phyloP scores from a whole-genome alignment of 148 eudicot species.

The Vaccinium darrowii region DNA sequence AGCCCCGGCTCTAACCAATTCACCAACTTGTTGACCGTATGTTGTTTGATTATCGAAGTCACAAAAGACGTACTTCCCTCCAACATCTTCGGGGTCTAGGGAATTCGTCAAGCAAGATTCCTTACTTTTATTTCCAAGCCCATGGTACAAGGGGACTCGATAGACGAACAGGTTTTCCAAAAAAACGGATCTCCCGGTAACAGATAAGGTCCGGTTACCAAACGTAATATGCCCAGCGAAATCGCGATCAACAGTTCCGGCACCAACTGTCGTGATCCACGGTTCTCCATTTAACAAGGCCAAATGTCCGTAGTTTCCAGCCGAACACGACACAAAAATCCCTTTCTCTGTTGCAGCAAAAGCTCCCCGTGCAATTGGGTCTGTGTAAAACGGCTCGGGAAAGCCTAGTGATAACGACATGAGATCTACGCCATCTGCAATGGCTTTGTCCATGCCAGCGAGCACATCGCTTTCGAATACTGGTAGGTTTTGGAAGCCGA shows the following conservation, averaged over 20 bases:
- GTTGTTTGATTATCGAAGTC: constrained; percentile 11
- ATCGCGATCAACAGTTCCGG: constrained; percentile 40
- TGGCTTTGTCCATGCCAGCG: constrained; percentile 37
- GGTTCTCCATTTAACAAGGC: constrained; percentile 31
- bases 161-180: constrained; percentile 20
- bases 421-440: constrained; percentile 45
- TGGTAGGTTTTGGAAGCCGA: constrained; percentile 26
- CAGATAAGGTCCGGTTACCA: constrained; percentile 7
- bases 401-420: constrained; percentile 38
- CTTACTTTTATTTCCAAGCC: constrained; percentile 15
- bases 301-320: not conserved
- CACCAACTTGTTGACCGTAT: not conserved
- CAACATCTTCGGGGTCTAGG: constrained; percentile 18
- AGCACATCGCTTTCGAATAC: constrained; percentile 38
- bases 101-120: constrained; percentile 14
- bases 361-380: constrained; percentile 34
- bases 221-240: constrained; percentile 21
- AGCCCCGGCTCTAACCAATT: constrained; percentile 15
- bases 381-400: not conserved
- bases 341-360: constrained; percentile 40
- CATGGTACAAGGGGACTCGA: constrained; percentile 24
- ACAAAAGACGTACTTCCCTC: constrained; percentile 28
- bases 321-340: constrained; percentile 13
- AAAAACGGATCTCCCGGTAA: constrained; percentile 17
- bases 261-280: constrained; percentile 49